A percentile compares a stretch with the other conserved stretches of the same genome.
These are phyloP conservation scores for Solanum medicagineum DNA, from an alignment of 257 asterid genomes.

Conservation along the genomic window DNA sequence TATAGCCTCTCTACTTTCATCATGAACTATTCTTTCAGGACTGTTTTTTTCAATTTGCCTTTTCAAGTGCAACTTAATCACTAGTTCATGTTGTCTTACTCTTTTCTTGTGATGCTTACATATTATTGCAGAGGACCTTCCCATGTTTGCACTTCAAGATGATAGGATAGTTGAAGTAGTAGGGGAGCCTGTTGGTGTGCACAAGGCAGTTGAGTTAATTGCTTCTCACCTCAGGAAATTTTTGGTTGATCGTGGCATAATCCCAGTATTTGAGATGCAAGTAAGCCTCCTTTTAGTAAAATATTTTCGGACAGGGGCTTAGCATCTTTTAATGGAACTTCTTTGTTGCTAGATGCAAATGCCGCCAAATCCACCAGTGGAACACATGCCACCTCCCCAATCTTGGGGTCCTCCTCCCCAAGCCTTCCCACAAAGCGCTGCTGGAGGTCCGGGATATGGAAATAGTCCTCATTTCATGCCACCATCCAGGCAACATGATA, in stretches of 20 bases:
- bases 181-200: constrained; percentile 69
- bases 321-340: background rate
- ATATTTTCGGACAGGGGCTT: background rate
- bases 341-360: constrained; percentile 43
- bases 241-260: constrained; percentile 78
- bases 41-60: background rate
- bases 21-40: background rate
- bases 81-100: background rate
- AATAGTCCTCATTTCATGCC: constrained; percentile 50
- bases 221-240: constrained; percentile 77
- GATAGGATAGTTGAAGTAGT: constrained; percentile 85
- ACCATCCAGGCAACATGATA: constrained; percentile 66
- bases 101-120: background rate
- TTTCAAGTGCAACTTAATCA: background rate
- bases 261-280: constrained; percentile 61
- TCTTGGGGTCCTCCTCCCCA: constrained; percentile 86
- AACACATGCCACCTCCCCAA: constrained; percentile 61
- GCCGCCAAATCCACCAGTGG: constrained; percentile 47
- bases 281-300: constrained; percentile 32
- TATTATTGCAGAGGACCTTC: constrained; percentile 59
- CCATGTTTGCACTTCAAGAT: constrained; percentile 73
- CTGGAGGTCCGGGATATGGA: constrained; percentile 60
- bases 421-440: constrained; percentile 42
- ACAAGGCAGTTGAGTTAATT: constrained; percentile 73
- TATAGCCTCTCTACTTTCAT: background rate